Conservation (phyloP, 768 basidiomycete genomes). For the Dioszegia aurantiaca region DNA sequence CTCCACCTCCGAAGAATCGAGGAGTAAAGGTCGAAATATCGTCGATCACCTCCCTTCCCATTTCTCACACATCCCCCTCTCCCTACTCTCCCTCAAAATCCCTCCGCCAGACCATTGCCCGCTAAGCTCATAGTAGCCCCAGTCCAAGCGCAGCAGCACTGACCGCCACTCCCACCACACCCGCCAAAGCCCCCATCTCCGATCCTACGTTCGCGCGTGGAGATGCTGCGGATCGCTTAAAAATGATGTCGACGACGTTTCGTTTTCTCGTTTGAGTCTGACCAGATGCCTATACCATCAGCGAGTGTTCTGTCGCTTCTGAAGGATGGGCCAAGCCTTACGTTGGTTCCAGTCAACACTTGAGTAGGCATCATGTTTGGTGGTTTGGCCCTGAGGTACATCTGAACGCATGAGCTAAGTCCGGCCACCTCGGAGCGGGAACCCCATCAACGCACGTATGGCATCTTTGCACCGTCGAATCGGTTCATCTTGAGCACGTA, state of each 20-base stretch:
- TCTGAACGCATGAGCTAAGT: conserved; percentile 18
- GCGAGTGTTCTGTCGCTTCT: neutral
- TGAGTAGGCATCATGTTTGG: conserved; percentile 85
- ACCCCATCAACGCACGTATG: conserved; percentile 59
- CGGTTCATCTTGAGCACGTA: conserved; percentile 73
- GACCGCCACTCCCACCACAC: conserved; percentile 10
- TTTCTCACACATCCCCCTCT: neutral
- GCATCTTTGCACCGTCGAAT: conserved; percentile 72
- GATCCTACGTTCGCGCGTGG: conserved; percentile 1
- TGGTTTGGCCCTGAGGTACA: conserved; percentile 56
- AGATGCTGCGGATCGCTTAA: conserved; percentile 35
- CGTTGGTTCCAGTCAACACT: conserved; percentile 57
- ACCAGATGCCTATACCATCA: conserved; percentile 35
- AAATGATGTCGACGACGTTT: conserved; percentile 22
- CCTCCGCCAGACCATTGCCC: neutral
- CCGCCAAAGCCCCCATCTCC: conserved; percentile 13
- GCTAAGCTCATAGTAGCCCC: conserved; percentile 11
- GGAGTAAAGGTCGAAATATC: no score
- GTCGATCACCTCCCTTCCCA: neutral
- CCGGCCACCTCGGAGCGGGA: neutral
- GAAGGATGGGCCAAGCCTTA: conserved; percentile 22
- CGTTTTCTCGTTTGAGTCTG: conserved; percentile 43
- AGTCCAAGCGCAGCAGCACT: conserved; percentile 11
- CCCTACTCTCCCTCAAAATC: neutral
- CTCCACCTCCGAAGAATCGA: no score